Base-by-base conservation (phyloP, 2,329 filamentous ascomycete genomes). In the Alternaria longipes region DNA sequence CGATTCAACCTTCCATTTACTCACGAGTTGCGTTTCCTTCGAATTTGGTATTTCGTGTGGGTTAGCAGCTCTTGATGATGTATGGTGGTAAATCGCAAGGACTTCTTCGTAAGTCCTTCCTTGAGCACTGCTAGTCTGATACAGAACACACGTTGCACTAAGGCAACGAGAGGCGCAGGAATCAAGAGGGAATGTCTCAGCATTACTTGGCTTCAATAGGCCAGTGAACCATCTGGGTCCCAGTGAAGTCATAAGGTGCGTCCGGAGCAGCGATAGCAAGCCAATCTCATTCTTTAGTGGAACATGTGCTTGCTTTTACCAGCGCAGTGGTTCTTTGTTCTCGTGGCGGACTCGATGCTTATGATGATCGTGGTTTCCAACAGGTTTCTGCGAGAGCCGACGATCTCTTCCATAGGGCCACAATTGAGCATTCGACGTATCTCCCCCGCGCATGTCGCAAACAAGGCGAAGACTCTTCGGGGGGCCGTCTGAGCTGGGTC, bases 221-320 rank as follows among this genome's bases (percentile, higher is more conserved):
- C 40, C 28, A 16, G 26, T 24, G 24, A 47, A 14, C 36, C 36
- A 54, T 44, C 53, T 49, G 53, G 42, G 42, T 63, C 24, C 53
- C 36, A 51, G 36, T 63, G 38, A 50, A 26, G 47, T 32, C 44
- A 56, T 36, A 45, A 50, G 41, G 42, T 38, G 30, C 34, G 26
- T 20, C 22, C 36, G 59, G 34, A 34, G 47, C 24, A 45, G 41
- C 36, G 26, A 28, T 11, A 28, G 42, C 54, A 55, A 47, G 46
- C 53, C 20, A 42, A 20, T 30, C n/a, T 52, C 30, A 42, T 51
- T n/a, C 26, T 53, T 42, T 55, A 41, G 34, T 40, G 28, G 54
- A 26, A n/a, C 54, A 49, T 42, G 42, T 20, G 38, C 30, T 36
- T 46, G 26, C 32, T 36, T 49, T 45, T 42, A 42, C 54, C 49